A percentile compares a stretch with the other conserved stretches of the same genome.
Conservation (phyloP, 768 basidiomycete genomes). For the Lepiota brunneoincarnata region DNA sequence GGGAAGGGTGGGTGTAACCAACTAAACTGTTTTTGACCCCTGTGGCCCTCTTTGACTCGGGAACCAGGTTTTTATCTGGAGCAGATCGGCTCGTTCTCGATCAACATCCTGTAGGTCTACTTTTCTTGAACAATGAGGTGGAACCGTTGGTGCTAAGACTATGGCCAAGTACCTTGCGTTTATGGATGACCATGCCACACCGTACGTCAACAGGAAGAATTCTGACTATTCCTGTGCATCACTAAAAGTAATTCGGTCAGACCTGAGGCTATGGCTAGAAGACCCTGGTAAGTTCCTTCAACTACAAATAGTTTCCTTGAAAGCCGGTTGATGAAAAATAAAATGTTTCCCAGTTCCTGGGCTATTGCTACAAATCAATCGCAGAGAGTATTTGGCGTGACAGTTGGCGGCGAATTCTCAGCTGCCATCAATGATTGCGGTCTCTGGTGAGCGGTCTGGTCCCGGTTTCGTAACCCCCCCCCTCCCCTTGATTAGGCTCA, state of each 20-base stretch:
- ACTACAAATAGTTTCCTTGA: slow-evolving; percentile 13
- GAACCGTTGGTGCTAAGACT: slow-evolving; percentile 14
- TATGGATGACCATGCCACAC: slow-evolving; percentile 32
- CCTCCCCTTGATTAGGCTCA: slow-evolving; percentile 6
- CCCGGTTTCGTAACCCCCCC: slow-evolving; percentile 5
- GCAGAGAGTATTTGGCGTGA: slow-evolving; percentile 72
- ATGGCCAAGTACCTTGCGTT: slow-evolving; percentile 42
- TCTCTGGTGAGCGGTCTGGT: slow-evolving; percentile 44
- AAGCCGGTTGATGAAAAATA: slow-evolving; percentile 19
- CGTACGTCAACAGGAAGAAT: slow-evolving; percentile 30
- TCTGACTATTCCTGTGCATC: slow-evolving; percentile 10
- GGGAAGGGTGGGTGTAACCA: slow-evolving; percentile 35
- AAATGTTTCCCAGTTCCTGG: slow-evolving; percentile 36
- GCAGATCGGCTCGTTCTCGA: slow-evolving; percentile 78
- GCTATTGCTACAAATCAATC: slow-evolving; percentile 56
- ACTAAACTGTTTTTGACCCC: not conserved
- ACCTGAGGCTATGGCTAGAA: slow-evolving; percentile 35
- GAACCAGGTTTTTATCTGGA: slow-evolving; percentile 62
- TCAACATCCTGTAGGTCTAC: slow-evolving; percentile 66
- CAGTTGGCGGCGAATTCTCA: slow-evolving; percentile 81
- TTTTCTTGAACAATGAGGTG: slow-evolving; percentile 2
- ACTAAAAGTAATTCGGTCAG: slow-evolving; percentile 22
- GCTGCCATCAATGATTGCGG: slow-evolving; percentile 79
- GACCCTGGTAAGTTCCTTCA: slow-evolving; percentile 38
- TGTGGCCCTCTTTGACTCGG: slow-evolving; percentile 6